Percentiles rank a stretch among this genome's conserved stretches.
Evolutionary conservation across 495 filamentous ascomycete species (phyloP).

Genomic region (Penicillium atrosanguineum): DNA sequence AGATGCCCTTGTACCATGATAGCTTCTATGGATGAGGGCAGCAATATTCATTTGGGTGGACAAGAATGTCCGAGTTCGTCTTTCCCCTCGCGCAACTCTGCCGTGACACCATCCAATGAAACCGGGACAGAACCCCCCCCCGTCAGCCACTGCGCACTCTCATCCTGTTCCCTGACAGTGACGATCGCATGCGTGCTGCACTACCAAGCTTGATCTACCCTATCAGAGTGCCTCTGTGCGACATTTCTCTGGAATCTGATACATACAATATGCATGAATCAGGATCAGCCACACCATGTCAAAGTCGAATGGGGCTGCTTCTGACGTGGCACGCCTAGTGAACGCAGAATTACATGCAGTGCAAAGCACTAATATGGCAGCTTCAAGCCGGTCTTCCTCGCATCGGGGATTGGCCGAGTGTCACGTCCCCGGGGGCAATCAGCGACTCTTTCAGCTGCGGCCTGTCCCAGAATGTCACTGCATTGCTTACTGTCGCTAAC

Average conservation of each 20-base stretch:
- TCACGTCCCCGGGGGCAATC: not conserved
- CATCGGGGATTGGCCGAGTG: constrained; percentile 8
- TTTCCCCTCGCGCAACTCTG: constrained; percentile 9
- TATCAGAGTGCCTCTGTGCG: constrained; percentile 12
- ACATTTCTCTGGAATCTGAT: constrained; percentile 16
- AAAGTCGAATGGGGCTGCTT: constrained; percentile 16
- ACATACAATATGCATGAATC: constrained; percentile 21
- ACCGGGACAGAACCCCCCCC: not conserved
- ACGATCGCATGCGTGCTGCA: constrained; percentile 13
- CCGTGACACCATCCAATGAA: constrained; percentile 18
- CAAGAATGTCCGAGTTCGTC: constrained; percentile 3
- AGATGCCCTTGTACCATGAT: not conserved
- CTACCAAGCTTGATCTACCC: constrained; percentile 11
- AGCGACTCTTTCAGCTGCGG: constrained; percentile 9
- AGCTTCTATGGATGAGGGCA: not conserved
- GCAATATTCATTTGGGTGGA: not conserved
- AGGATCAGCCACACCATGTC: constrained; percentile 17
- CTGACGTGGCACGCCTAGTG: constrained; percentile 30
- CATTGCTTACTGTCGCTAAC: constrained; percentile 1
- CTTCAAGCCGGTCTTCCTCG: constrained; percentile 6
- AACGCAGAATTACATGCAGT: constrained; percentile 9
- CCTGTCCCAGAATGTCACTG: constrained; percentile 3
- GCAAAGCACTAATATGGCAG: constrained; percentile 13
- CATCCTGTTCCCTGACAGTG: constrained; percentile 10
- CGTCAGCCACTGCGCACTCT: not conserved